Base-by-base conservation (phyloP, 495 filamentous ascomycete genomes). In the Jackrogersella minutella region DNA sequence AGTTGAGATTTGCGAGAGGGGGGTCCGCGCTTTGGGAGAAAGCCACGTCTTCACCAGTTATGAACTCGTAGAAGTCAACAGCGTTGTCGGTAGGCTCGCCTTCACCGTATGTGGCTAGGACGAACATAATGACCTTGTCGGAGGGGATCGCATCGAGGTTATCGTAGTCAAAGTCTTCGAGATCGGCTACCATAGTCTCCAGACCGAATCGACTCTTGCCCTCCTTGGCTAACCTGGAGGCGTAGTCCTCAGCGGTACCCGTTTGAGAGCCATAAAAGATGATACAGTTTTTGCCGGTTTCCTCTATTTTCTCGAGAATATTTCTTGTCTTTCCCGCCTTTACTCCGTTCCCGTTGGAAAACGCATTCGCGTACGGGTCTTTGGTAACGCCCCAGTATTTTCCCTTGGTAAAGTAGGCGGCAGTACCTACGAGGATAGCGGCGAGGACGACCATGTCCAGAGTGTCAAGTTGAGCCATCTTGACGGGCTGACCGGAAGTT, bases 181-280 rank as follows among this genome's bases (percentile, higher is more conserved):
- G 81, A 77, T 99, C 96, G 44, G 93, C 95, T 6, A 96, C 91
- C 94, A 99, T 97, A 57, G 95, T 97, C 82, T 97, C 97, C 44
- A 99, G 83, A 19, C 96, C 95, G 72, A 97, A 99, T 53, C 95
- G 85, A 73, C 94, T 96, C 69, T 92, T 93, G 64, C 96, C 95
- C 76, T 99, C 95, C 83, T 99, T 99, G 49, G 96, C 93, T 61
- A 99, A 75, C 65, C 95, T 85, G n/a, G 96, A 97, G 55, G 95
- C 96, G 69, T 99, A 99, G 73, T 99, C 95, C 83, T 99, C 95
- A 22, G 95, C 95, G 55, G 96, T 99, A 70, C 95, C 95, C 16
- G 95, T 99, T 78, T 99, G 95, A 47, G 95, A 98, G 50, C 94
- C 95, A 71, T 97, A 99, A 81, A 99, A 97, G 63, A 98, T 90